phyloP scores from a whole-genome alignment of 2,329 filamentous ascomycete species.

The Botrytis hyacinthi region DNA sequence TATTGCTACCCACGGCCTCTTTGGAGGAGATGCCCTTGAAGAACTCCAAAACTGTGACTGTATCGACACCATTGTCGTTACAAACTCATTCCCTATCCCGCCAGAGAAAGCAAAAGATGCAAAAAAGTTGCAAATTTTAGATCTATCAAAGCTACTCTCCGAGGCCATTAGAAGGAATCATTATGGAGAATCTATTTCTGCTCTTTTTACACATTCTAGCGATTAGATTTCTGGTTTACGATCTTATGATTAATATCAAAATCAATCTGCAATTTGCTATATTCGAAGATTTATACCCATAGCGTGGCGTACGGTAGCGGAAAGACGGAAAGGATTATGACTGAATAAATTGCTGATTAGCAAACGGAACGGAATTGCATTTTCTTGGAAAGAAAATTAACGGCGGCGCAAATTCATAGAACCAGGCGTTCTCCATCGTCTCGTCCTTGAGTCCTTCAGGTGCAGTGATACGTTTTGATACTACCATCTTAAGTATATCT shows the following conservation, averaged over 20 bases:
- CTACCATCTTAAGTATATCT: not conserved
- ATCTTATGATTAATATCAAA: constrained; percentile 28
- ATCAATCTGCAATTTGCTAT: constrained; percentile 48
- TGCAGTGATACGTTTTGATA: constrained; percentile 10
- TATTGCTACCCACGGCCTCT: constrained; percentile 94
- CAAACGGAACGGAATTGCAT: not conserved
- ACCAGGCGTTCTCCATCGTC: constrained; percentile 7
- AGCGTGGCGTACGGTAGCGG: constrained; percentile 35
- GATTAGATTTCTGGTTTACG: constrained; percentile 26
- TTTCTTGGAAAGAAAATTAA: not conserved
- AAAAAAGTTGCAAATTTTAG: constrained; percentile 84
- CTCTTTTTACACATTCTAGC: constrained; percentile 35
- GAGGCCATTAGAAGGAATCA: constrained; percentile 96
- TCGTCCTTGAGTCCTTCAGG: not conserved
- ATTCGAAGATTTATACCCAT: constrained; percentile 21
- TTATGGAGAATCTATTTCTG: constrained; percentile 77
- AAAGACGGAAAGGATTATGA: constrained; percentile 11
- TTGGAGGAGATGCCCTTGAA: constrained; percentile 83
- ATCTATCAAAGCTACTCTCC: constrained; percentile 81
- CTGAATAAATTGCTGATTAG: constrained; percentile 24
- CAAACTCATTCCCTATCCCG: constrained; percentile 92
- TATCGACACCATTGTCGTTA: constrained; percentile 92
- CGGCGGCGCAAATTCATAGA: constrained; percentile 2
- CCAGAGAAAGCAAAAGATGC: constrained; percentile 67
- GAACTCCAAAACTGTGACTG: constrained; percentile 90